Evolutionary conservation across 1,284 basidiomycete species (phyloP).

Genomic region (Pterulicium gracile): DNA sequence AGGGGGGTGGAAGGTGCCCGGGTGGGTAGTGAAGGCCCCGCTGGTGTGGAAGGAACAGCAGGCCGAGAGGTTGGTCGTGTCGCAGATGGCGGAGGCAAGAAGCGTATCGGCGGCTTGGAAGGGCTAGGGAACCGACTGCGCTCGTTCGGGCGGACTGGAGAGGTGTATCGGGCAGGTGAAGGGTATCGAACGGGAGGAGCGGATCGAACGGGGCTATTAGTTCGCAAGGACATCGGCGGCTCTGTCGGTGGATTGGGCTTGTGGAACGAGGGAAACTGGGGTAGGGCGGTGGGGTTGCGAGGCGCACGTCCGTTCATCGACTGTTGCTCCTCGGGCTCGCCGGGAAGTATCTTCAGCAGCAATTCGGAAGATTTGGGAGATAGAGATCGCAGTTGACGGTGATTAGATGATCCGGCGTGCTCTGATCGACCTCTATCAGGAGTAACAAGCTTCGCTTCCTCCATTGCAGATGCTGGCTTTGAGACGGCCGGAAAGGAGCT

Average conservation of each 20-base stretch:
- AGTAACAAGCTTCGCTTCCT: too few relatives aligned
- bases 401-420: slow-evolving; percentile 13
- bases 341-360: slow-evolving; percentile 11
- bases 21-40: too few relatives aligned
- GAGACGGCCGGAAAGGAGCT: neutral
- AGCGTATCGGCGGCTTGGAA: neutral
- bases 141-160: neutral
- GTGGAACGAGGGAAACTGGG: neutral
- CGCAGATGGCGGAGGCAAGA: slow-evolving; percentile 9
- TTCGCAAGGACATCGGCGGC: neutral
- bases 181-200: neutral
- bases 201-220: neutral
- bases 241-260: neutral
- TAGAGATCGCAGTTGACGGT: slow-evolving; percentile 27
- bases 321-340: neutral
- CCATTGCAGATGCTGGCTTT: neutral
- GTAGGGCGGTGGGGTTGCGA: neutral
- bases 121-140: neutral
- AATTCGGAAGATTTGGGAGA: slow-evolving; percentile 28
- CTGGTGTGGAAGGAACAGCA: neutral
- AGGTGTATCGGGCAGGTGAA: neutral
- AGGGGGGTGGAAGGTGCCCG: too few relatives aligned
- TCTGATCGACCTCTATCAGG: slow-evolving; percentile 10
- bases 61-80: slow-evolving; percentile 4
- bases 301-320: neutral